phyloP scores from a whole-genome alignment of 192 early-diverging fungal genomes.

The Chytriomyces hyalinus region DNA sequence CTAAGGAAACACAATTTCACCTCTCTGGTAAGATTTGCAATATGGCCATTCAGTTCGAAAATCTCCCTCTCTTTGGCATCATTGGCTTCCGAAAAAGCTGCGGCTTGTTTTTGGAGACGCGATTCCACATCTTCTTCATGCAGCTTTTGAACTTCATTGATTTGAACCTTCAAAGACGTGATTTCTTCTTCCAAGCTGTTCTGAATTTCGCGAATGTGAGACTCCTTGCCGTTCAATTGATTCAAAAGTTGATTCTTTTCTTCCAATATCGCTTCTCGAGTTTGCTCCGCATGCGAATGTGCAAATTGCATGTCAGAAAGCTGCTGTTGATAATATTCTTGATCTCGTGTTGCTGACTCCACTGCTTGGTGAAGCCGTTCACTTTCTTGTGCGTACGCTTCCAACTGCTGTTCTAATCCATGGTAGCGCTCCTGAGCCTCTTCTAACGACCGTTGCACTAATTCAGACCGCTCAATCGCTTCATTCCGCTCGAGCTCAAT shows the following conservation, averaged over 20 bases:
- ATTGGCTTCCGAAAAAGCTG: background rate
- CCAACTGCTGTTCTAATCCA: conserved; percentile 5
- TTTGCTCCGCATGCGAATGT: conserved; percentile 1
- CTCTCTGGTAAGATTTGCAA: background rate
- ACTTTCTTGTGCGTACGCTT: background rate
- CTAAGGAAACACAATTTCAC: background rate
- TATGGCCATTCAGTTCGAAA: background rate
- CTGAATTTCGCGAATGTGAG: background rate
- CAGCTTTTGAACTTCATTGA: background rate
- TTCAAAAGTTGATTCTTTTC: background rate
- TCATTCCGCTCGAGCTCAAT: conserved; percentile 10
- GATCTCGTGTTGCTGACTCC: background rate
- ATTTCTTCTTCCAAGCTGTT: background rate
- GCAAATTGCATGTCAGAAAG: background rate
- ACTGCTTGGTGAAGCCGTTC: conserved; percentile 1
- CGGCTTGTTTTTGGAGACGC: background rate
- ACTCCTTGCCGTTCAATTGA: background rate
- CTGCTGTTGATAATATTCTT: conserved; percentile 15
- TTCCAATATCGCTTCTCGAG: background rate
- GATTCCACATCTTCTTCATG: background rate
- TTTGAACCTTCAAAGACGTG: background rate
- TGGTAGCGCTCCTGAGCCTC: background rate
- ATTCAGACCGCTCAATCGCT: background rate
- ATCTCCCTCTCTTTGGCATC: background rate
- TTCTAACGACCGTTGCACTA: conserved; percentile 5